Base-by-base conservation (phyloP, 2,329 filamentous ascomycete genomes). In the Fusarium nurragi region DNA sequence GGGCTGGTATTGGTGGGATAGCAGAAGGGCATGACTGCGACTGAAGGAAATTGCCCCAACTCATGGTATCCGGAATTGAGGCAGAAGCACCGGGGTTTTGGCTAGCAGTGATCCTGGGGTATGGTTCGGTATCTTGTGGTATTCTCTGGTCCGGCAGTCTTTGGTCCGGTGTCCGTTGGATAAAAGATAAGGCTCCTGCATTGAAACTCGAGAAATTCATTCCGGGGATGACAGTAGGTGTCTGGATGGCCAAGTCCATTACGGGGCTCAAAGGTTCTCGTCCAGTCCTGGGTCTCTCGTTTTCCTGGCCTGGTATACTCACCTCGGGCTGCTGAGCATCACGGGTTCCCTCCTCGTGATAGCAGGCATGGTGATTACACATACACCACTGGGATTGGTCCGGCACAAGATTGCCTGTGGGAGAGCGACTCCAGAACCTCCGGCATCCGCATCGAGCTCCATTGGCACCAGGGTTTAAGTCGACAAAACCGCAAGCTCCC, bases 351-450 rank as follows among this genome's bases (percentile, higher is more conserved):
- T 86, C 80, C 72, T 87, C 85, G 61, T 88, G 86, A 61, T 81
- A 88, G 73, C 86, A 88, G 50, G 86, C 86, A 74, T 88, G 86
- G 67, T 88, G 86, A 49, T 83, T 83, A 70, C 86, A 88, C 85
- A 88, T 87, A 76, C 86, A 88, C 79, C 81, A 86, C 59, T 78
- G 77, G 25, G 77, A 69, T 69, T 86, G 80, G 50, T 81, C 81
- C 51, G 74, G 66, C 38, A 75, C 71, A 43, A 76, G 71, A 45
- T 74, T 73, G 28, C 70, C 75, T 41, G 72, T 64, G 51, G 73
- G 67, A 52, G 75, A 76, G 60, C 81, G 81, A 69, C 80, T 81
- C 84, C 85, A 88, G 75, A 88, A 88, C 49, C 85, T 84, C 65
- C 85, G 85, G 67, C 86, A 88, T 71, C 86, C 86, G 63, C 86